Percentiles rank a stretch among this genome's conserved stretches.
Evolutionary conservation across 1,284 basidiomycete genomes (phyloP).

Genomic region (Ganoderma resinaceum): DNA sequence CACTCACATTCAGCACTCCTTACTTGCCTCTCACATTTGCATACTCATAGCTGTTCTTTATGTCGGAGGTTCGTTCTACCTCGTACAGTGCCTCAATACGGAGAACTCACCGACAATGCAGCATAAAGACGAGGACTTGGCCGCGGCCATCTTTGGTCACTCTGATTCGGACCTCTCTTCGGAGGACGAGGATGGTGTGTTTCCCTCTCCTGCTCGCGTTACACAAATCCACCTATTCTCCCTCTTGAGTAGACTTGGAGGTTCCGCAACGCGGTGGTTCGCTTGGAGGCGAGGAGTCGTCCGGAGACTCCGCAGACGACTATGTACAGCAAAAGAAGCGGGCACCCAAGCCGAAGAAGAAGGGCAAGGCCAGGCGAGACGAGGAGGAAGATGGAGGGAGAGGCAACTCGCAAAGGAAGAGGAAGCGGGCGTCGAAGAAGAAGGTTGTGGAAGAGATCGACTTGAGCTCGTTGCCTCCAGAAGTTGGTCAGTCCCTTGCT

Average conservation of each 20-base stretch:
- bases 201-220: background rate
- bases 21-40: background rate
- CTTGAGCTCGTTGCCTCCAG: slow-evolving; percentile 69
- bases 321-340: slow-evolving; percentile 66
- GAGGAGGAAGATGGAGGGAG: slow-evolving; percentile 48
- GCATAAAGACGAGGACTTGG: slow-evolving; percentile 26
- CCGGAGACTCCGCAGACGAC: slow-evolving; percentile 71
- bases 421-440: slow-evolving; percentile 47
- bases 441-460: slow-evolving; percentile 60
- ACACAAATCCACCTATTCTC: slow-evolving; percentile 1
- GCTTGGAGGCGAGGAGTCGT: slow-evolving; percentile 51
- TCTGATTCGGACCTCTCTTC: slow-evolving; percentile 79
- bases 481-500: slow-evolving; percentile 61
- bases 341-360: slow-evolving; percentile 54
- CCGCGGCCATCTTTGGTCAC: slow-evolving; percentile 62
- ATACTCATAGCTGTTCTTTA: background rate
- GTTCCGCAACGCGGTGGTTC: slow-evolving; percentile 41
- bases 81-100: background rate
- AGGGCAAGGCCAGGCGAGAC: slow-evolving; percentile 44
- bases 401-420: slow-evolving; percentile 47
- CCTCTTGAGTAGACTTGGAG: slow-evolving; percentile 32
- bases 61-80: slow-evolving; percentile 18
- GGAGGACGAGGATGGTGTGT: slow-evolving; percentile 72
- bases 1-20: background rate
- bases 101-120: background rate